Percentiles rank a stretch among this genome's conserved stretches.
Evolutionary conservation across 139 green algal genomes (phyloP).

Genomic region (Coccomyxa sp.): DNA sequence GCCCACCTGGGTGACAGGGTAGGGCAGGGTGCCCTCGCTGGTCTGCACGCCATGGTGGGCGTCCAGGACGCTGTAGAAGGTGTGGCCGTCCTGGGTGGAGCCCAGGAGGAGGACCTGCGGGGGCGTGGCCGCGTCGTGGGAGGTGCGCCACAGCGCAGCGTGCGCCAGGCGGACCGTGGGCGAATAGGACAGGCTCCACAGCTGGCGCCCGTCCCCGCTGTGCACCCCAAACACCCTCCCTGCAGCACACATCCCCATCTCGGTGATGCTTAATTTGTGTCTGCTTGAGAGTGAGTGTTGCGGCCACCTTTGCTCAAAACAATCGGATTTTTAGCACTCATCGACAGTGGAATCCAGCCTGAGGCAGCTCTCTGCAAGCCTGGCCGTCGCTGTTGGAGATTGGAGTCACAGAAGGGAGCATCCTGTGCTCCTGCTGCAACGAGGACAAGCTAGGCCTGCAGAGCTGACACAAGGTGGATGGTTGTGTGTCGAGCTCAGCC

Average conservation of each 20-base stretch:
- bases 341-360: no score
- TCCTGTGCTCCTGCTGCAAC: no score
- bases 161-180: background rate
- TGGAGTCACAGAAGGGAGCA: no score
- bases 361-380: no score
- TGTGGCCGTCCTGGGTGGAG: background rate
- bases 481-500: no score
- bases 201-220: slow-evolving; percentile 77
- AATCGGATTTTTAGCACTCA: no score
- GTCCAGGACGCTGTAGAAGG: slow-evolving; percentile 40
- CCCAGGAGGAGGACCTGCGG: slow-evolving; percentile 42
- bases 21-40: background rate
- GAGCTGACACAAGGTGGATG: no score
- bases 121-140: slow-evolving; percentile 50
- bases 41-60: slow-evolving; percentile 42
- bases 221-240: slow-evolving; percentile 82
- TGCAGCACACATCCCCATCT: background rate
- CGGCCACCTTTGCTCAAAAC: no score
- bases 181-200: slow-evolving; percentile 64
- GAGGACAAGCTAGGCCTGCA: no score
- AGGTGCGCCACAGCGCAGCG: slow-evolving; percentile 47
- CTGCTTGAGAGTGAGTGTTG: no score
- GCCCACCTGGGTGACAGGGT: slow-evolving; percentile 33
- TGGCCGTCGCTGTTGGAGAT: no score
- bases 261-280: no score